A percentile compares a stretch with the other conserved stretches of the same genome.
Evolutionary conservation across 176 grass and related monocot species (phyloP).

Genomic region (Hordeum vulgare): DNA sequence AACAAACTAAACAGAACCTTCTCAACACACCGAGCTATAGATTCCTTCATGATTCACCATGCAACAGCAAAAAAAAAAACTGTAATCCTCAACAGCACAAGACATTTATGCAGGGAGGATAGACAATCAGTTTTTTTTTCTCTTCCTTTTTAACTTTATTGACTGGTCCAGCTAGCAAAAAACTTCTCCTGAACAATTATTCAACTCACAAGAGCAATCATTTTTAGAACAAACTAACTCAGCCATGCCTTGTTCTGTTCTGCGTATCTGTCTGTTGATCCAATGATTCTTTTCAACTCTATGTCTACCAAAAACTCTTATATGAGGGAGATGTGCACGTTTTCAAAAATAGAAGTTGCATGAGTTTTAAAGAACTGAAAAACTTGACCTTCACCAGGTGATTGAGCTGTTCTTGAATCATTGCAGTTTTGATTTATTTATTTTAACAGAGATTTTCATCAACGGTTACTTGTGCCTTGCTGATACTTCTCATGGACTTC

Average conservation of each 20-base stretch:
- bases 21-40: no score
- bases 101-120: no score
- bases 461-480: constrained; percentile 48
- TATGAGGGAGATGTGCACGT: neutral
- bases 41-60: no score
- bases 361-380: neutral
- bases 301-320: neutral
- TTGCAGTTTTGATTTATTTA: neutral
- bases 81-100: no score
- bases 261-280: neutral
- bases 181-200: neutral
- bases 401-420: neutral
- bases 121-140: no score
- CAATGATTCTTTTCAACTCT: neutral
- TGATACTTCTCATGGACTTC: constrained; percentile 56
- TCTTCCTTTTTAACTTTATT: neutral
- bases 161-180: neutral
- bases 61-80: no score
- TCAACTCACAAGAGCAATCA: neutral
- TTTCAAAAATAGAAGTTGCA: neutral
- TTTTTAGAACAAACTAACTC: neutral
- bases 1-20: no score
- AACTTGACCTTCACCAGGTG: neutral
- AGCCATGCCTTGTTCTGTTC: neutral
- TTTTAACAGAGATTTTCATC: neutral